Evolutionary conservation across 805 yeast genomes (phyloP).

Genomic region (Kodamaea fukazawae): DNA sequence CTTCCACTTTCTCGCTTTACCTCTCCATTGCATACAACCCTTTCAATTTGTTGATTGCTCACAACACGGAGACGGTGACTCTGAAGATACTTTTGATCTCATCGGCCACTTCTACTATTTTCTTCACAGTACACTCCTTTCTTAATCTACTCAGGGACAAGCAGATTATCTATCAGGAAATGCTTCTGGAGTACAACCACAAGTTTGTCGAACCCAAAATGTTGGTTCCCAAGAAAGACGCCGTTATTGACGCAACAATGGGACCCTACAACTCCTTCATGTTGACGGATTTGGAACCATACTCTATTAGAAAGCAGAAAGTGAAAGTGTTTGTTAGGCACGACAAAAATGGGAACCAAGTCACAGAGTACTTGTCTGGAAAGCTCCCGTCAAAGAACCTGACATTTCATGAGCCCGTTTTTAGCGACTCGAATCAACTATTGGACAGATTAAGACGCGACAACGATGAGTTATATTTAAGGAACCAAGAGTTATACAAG

Average conservation of each 20-base stretch:
- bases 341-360: conserved; percentile 40
- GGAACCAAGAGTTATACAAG: conserved; percentile 12
- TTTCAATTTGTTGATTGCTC: conserved; percentile 39
- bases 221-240: conserved; percentile 54
- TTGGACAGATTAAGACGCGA: conserved; percentile 12
- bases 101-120: conserved; percentile 8
- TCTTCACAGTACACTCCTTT: conserved; percentile 43
- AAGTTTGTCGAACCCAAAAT: conserved; percentile 62
- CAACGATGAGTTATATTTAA: conserved; percentile 10
- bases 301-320: conserved; percentile 32
- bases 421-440: conserved; percentile 13
- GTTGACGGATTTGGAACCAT: conserved; percentile 23
- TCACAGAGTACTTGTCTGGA: conserved; percentile 15
- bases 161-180: conserved; percentile 56
- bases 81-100: conserved; percentile 17
- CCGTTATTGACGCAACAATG: conserved; percentile 54
- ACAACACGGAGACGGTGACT: conserved; percentile 27
- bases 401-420: conserved; percentile 7
- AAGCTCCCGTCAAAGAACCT: neutral
- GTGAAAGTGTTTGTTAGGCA: conserved; percentile 47
- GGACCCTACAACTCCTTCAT: conserved; percentile 27
- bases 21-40: conserved; percentile 61
- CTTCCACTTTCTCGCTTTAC: conserved; percentile 53
- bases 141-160: conserved; percentile 54
- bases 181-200: conserved; percentile 58